A percentile compares a stretch with the other conserved stretches of the same genome.
These are phyloP conservation scores for Beauveria asiatica DNA, from an alignment of 2,329 filamentous ascomycete species.

Conservation along the genomic window DNA sequence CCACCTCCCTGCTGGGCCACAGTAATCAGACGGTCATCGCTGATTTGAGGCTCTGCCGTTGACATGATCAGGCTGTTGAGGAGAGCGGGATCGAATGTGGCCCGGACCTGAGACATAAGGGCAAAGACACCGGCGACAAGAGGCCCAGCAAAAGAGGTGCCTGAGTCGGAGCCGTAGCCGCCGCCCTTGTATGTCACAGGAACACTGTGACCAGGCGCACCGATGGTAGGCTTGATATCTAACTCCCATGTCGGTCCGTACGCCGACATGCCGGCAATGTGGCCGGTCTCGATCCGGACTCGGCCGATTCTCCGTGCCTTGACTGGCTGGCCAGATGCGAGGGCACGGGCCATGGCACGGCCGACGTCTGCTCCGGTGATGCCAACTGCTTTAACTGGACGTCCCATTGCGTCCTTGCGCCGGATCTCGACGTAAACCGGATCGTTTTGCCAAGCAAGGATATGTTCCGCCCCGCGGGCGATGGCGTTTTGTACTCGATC, in stretches of 20 bases:
- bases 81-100: constrained; percentile 1
- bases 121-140: not conserved
- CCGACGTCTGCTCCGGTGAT: not conserved
- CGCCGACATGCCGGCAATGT: not conserved
- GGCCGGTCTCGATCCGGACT: not conserved
- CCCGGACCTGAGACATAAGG: not conserved
- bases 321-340: not conserved
- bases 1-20: constrained; percentile 12
- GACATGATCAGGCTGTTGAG: constrained; percentile 7
- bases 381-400: not conserved
- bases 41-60: constrained; percentile 8
- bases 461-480: not conserved
- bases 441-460: not conserved
- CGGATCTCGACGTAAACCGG: not conserved
- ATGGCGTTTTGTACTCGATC: not conserved
- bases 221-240: not conserved
- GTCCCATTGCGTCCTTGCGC: not conserved
- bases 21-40: not conserved
- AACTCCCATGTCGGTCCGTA: not conserved
- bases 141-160: not conserved
- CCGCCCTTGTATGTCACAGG: not conserved
- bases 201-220: not conserved
- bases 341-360: not conserved
- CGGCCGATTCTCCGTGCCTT: not conserved
- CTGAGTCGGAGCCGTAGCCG: not conserved